Base-by-base conservation (phyloP, 345 rosid genomes). In the Eucalyptus erythrocorys region DNA sequence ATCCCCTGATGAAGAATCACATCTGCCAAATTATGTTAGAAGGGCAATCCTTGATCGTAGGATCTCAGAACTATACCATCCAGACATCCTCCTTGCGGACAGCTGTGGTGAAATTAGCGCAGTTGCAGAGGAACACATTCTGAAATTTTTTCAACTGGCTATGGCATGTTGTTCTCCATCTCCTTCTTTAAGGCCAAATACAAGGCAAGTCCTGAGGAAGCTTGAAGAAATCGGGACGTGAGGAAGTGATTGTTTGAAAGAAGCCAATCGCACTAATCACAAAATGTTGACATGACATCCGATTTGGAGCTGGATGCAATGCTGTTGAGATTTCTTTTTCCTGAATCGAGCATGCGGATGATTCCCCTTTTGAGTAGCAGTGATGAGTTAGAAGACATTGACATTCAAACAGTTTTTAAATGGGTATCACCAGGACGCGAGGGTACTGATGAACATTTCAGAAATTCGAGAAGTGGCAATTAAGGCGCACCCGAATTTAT, bases 81-180 rank as follows among this genome's bases (percentile, higher is more conserved):
- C 99, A 26, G 93, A 93, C 89, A 89, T 96, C 88, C 93, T 94
- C 86, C 89, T n/a, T 91, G 88, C 6, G 66, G 87, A 89, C 88
- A 88, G 87, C 57, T 64, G 80, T 85, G 91, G 90, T 68, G 82
- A 57, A 68, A 93, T 89, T 85, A 88, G 59, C 24, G 86, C 27
- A 9, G 92, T 94, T 34, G 93, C 92, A 17, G 96, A 96, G 94
- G 98, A 95, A 90, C 50, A 89, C 89, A 90, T 96, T 37, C 93
- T 95, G 40, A 92, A 93, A 91, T 94, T 93, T 89, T 94, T 95
- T 91, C 98, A 95, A 90, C 94, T 97, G 89, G 98, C 99, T 7
- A 91, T 96, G 95, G 91, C 97, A 87, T 96, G 99, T 89, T 97
- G 98, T 92, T 96, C 99, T 86, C 97, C 97, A 88, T 94, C 95